Evolutionary conservation across 129 eudicot species (phyloP).

Genomic region (Lactuca saligna): DNA sequence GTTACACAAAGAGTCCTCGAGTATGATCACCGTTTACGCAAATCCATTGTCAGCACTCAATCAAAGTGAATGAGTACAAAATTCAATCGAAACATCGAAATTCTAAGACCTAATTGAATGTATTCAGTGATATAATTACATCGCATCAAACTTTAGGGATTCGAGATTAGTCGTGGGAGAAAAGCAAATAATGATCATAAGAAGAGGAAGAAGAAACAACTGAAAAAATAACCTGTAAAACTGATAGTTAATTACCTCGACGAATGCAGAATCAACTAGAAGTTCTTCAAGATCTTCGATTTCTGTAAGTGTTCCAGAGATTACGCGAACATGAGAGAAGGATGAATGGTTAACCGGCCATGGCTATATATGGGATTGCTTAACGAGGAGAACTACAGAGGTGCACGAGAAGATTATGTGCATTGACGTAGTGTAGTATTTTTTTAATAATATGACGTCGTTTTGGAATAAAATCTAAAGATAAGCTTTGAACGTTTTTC

Average conservation of each 20-base stretch:
- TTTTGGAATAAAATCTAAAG: not conserved
- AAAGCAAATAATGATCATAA: constrained; percentile 1
- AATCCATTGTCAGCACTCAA: not conserved
- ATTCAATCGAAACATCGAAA: constrained; percentile 6
- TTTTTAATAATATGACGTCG: constrained; percentile 2
- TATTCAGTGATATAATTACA: not conserved
- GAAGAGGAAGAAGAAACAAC: not conserved
- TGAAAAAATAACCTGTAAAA: not conserved
- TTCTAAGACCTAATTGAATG: not conserved
- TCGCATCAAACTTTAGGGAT: constrained; percentile 1
- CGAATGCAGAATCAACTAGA: constrained; percentile 15
- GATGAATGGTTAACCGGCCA: not conserved
- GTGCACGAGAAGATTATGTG: constrained; percentile 22
- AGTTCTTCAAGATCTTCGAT: constrained; percentile 10
- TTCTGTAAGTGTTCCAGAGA: constrained; percentile 16
- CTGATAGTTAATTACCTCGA: constrained; percentile 18
- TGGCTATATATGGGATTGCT: constrained; percentile 18
- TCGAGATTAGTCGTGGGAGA: not conserved
- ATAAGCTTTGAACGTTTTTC: not conserved
- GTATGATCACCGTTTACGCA: constrained; percentile 7
- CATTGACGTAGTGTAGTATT: not conserved
- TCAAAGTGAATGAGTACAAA: not conserved
- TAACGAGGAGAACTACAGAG: constrained; percentile 21
- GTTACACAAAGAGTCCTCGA: constrained; percentile 2
- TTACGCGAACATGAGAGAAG: constrained; percentile 14